Evolutionary conservation across 345 rosid genomes (phyloP).

Genomic region (Citropsis articulata): DNA sequence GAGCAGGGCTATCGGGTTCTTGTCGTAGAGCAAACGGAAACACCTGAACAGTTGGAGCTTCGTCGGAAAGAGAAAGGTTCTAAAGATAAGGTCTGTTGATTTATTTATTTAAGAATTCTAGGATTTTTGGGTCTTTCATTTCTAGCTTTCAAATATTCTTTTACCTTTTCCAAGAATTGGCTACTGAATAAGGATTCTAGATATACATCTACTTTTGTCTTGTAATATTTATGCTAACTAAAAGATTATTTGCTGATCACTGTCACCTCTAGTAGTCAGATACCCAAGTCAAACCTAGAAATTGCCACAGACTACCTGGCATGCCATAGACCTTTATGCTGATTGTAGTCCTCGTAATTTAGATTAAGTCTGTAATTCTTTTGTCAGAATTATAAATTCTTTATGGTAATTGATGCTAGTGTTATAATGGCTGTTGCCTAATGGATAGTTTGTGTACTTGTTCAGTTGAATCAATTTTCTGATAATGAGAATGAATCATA

Average conservation of each 20-base stretch:
- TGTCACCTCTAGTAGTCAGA: neutral
- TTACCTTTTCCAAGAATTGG: neutral
- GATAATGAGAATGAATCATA: neutral
- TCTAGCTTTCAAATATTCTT: neutral
- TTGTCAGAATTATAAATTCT: neutral
- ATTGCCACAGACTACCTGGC: no score
- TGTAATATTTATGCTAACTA: no score
- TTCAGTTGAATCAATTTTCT: neutral
- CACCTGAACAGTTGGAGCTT: constrained; percentile 90
- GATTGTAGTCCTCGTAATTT: neutral
- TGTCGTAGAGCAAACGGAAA: constrained; percentile 96
- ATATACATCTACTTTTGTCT: neutral
- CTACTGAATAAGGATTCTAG: neutral
- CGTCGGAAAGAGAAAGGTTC: constrained; percentile 90
- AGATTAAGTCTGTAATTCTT: neutral
- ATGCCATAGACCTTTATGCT: no score
- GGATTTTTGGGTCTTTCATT: neutral
- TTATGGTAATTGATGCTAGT: neutral
- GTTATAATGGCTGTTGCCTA: neutral
- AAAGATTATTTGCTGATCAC: neutral
- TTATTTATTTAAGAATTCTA: neutral
- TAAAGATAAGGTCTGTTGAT: constrained; percentile 73
- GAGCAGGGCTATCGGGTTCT: constrained; percentile 96
- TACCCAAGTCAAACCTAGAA: neutral
- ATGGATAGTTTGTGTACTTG: neutral